Percentiles rank a stretch among this genome's conserved stretches.
Evolutionary conservation across 345 rosid genomes (phyloP).

Genomic region (Hirschfeldia incana): DNA sequence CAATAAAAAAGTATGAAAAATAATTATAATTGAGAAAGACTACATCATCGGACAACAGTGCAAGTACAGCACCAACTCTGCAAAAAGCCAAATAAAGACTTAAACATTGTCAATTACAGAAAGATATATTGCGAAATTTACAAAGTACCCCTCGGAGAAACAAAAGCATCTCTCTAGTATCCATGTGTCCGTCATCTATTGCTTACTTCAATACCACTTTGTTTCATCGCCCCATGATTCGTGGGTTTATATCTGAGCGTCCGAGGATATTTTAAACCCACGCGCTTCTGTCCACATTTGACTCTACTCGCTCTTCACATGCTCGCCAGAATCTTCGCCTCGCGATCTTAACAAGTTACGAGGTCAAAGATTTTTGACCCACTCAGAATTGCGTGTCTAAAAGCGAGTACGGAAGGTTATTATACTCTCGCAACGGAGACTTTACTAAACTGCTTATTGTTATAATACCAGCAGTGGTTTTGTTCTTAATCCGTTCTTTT

Average conservation of each 20-base stretch:
- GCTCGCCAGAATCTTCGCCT: slow-evolving; percentile 3
- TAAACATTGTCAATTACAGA: slow-evolving; percentile 23
- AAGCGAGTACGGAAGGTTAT: background rate
- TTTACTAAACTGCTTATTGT: background rate
- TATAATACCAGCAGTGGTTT: slow-evolving; percentile 43
- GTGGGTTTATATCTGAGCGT: slow-evolving; percentile 23
- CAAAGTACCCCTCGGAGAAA: background rate
- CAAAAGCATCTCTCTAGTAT: slow-evolving; percentile 22
- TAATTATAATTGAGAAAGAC: too few relatives aligned
- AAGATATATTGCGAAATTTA: background rate
- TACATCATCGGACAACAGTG: slow-evolving; percentile 26
- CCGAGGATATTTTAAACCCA: slow-evolving; percentile 30
- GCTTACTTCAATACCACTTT: slow-evolving; percentile 26
- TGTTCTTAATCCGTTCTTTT: slow-evolving; percentile 29
- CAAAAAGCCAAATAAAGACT: slow-evolving; percentile 19
- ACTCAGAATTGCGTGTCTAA: slow-evolving; percentile 9
- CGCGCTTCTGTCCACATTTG: slow-evolving; percentile 9
- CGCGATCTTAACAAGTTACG: background rate
- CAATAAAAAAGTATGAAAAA: too few relatives aligned
- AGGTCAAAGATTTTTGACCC: slow-evolving; percentile 19
- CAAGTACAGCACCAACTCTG: slow-evolving; percentile 37
- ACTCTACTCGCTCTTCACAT: slow-evolving; percentile 15
- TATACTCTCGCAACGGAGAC: background rate
- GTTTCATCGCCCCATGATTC: slow-evolving; percentile 29
- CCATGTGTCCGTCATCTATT: slow-evolving; percentile 34